Evolutionary conservation across 2,329 filamentous ascomycete genomes (phyloP), one percentile per base, ranked within the genome.

Genomic region (Fusarium acutatum): DNA sequence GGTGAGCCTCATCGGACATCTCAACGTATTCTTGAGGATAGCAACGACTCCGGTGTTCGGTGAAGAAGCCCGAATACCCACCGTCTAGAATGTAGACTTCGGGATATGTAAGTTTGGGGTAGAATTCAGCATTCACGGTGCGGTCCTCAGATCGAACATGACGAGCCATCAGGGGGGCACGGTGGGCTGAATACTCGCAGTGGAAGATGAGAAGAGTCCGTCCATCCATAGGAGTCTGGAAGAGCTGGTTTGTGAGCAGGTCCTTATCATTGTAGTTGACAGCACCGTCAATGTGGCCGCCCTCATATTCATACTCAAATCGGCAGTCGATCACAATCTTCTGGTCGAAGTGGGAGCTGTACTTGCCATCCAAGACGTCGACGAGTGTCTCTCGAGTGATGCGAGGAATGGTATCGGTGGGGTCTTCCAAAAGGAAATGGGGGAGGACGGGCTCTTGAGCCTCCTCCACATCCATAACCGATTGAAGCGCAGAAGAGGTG

Each of bases 241-340:
- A 97, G 54, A 99, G 89, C 75, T 95, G 91, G 62, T 87, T 87
- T 14, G 94, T 91, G 66, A 99, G 87, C 69, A 93, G 85, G 79
- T 99, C 96, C 84, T 98, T 98, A 85, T 98, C 94, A 83, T 97
- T 98, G 86, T 95, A 96, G 86, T 99, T 99, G 84, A 97, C 87
- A 47, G 96, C 96, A 24, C 93, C 93, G 75, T 95, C 90, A 80
- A 99, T 98, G 82, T 99, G 96, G 38, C 96, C 96, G 64, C 96
- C 96, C 22, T 97, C 93, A 81, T 97, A 99, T 84, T 99, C 96
- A 82, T 99, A 99, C 86, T 99, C 96, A 81, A 99, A 99, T 26
- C 96, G 93, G 82, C 96, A 99, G 83, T 99, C 96, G 78, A 99
- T 92, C 79, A 99, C 88, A 82, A 97, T 89, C 81, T 94, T 92